A percentile compares a stretch with the other conserved stretches of the same genome.
These are phyloP conservation scores for Protostelium mycophagum DNA, from an alignment of 78 protist species.

Conservation along the genomic window DNA sequence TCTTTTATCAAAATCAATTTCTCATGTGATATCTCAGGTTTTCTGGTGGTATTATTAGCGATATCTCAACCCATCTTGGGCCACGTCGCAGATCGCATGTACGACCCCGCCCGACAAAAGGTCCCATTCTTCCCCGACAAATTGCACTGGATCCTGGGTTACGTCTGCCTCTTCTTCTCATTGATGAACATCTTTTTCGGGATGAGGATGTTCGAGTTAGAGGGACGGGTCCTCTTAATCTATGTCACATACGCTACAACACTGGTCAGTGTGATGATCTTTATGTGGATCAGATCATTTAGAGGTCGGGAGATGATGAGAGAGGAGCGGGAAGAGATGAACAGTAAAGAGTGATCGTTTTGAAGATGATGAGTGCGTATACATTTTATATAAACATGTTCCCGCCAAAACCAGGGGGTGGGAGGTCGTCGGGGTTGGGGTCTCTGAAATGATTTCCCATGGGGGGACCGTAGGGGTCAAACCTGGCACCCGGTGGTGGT, in stretches of 20 bases:
- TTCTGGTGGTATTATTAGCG: background rate
- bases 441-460: too few species aligned
- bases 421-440: too few species aligned
- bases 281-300: background rate
- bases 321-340: background rate
- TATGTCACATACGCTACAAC: background rate
- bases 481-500: too few species aligned
- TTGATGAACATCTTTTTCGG: background rate
- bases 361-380: too few species aligned
- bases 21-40: background rate
- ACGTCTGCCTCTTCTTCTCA: background rate
- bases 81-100: background rate
- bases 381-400: too few species aligned
- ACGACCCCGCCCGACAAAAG: background rate
- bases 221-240: background rate
- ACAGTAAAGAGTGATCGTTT: background rate
- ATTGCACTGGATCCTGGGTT: background rate
- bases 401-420: too few species aligned
- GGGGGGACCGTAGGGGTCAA: too few species aligned
- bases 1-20: too few species aligned
- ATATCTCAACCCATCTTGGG: background rate
- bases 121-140: background rate
- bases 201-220: background rate
- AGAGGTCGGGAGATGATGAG: background rate
- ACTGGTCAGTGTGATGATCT: too few species aligned